Conservation (phyloP, 2,329 filamentous ascomycete genomes). For the Albifimbria verrucaria region DNA sequence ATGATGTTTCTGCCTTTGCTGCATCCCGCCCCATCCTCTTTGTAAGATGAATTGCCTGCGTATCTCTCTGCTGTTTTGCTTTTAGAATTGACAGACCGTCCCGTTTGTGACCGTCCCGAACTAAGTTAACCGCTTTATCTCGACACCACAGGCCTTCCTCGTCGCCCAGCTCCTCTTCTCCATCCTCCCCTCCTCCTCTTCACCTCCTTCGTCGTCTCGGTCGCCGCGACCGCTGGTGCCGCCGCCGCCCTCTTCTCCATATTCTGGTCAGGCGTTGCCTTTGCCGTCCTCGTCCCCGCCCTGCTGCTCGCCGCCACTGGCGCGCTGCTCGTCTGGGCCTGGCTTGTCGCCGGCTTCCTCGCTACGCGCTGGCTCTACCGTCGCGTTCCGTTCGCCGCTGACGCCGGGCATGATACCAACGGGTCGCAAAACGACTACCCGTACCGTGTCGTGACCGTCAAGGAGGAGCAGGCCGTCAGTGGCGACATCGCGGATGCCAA, state of each 20-base stretch:
- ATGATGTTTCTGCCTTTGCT: slow-evolving; percentile 53
- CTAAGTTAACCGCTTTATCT: too few relatives aligned
- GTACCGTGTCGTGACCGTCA: too few relatives aligned
- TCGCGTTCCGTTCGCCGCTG: slow-evolving; percentile 21
- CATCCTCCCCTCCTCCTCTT: slow-evolving; percentile 68
- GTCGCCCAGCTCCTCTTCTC: slow-evolving; percentile 62
- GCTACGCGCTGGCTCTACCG: slow-evolving; percentile 44
- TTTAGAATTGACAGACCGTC: slow-evolving; percentile 2
- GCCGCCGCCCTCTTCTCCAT: slow-evolving; percentile 63
- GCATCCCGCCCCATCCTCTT: slow-evolving; percentile 65
- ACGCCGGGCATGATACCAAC: slow-evolving; percentile 8
- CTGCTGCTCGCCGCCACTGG: slow-evolving; percentile 63
- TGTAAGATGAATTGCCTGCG: slow-evolving; percentile 41
- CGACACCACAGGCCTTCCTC: slow-evolving; percentile 75
- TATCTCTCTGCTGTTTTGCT: not conserved
- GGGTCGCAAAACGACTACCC: too few relatives aligned
- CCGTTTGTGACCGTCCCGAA: too few relatives aligned
- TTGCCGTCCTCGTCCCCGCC: slow-evolving; percentile 65
- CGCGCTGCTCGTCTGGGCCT: slow-evolving; percentile 64
- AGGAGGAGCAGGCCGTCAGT: not conserved
- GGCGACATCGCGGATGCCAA: not conserved
- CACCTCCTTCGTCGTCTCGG: slow-evolving; percentile 59
- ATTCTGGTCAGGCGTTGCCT: slow-evolving; percentile 64
- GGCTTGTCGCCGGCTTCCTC: slow-evolving; percentile 60
- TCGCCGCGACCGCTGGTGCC: slow-evolving; percentile 59